Percentiles rank a stretch among this genome's conserved stretches.
Evolutionary conservation across 306 rosid genomes (phyloP).

Genomic region (Trichosanthes truncata): DNA sequence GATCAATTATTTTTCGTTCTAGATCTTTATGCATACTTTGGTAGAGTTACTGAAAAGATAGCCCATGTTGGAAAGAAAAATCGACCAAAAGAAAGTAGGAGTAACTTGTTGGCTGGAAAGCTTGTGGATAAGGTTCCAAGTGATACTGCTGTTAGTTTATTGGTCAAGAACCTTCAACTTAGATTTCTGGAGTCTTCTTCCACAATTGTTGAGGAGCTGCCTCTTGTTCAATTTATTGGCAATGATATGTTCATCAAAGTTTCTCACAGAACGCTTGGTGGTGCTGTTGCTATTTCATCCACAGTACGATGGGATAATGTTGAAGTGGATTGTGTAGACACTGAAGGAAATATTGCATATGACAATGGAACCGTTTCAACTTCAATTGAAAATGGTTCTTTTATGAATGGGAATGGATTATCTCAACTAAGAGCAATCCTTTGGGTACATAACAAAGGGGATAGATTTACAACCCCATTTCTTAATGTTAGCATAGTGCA

Average conservation of each 20-base stretch:
- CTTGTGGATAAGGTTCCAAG: constrained; percentile 83
- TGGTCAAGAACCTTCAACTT: constrained; percentile 59
- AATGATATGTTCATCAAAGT: constrained; percentile 53
- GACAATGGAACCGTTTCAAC: constrained; percentile 31
- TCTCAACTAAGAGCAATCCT: constrained; percentile 76
- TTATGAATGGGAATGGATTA: constrained; percentile 39
- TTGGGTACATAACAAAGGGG: constrained; percentile 62
- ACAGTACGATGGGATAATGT: constrained; percentile 61
- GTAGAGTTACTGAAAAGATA: constrained; percentile 69
- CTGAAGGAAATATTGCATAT: constrained; percentile 42
- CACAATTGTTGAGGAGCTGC: constrained; percentile 51
- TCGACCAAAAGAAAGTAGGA: constrained; percentile 24
- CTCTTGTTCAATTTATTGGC: constrained; percentile 82
- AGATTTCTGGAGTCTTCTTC: constrained; percentile 81
- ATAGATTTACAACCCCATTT: constrained; percentile 46
- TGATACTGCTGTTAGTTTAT: constrained; percentile 75
- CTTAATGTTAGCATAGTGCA: constrained; percentile 55
- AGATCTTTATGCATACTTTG: constrained; percentile 80
- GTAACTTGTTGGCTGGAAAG: constrained; percentile 34
- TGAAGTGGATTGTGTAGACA: constrained; percentile 69
- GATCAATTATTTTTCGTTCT: constrained; percentile 85
- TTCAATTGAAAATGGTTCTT: constrained; percentile 33
- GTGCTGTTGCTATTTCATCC: constrained; percentile 84
- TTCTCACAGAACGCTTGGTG: constrained; percentile 84
- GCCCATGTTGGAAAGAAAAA: constrained; percentile 50